These are phyloP conservation scores for Syncephalastrum monosporum DNA, from an alignment of 371 early-diverging fungal genomes.

Conservation along the genomic window DNA sequence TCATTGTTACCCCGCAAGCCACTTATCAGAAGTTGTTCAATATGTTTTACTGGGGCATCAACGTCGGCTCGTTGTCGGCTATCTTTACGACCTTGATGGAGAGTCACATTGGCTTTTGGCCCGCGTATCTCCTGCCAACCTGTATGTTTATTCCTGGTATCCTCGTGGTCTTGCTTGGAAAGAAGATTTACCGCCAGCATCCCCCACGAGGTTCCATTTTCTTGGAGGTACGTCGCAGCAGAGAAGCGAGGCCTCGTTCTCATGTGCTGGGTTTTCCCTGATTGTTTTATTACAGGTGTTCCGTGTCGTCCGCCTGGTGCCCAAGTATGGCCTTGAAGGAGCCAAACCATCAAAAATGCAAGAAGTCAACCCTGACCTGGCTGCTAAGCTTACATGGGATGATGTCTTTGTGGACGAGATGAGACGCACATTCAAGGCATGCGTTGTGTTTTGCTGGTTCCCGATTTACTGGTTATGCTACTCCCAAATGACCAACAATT, in stretches of 20 bases:
- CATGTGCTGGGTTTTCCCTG: too few species aligned
- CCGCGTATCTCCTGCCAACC: constrained; percentile 62
- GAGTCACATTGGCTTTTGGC: constrained; percentile 53
- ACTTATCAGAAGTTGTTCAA: constrained; percentile 50
- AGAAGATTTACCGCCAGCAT: constrained; percentile 47
- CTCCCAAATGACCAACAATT: constrained; percentile 70
- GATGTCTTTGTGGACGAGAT: constrained; percentile 70
- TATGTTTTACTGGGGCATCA: constrained; percentile 59
- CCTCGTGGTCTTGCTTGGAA: constrained; percentile 50
- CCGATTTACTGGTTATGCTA: constrained; percentile 77
- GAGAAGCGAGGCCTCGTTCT: too few species aligned
- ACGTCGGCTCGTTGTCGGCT: constrained; percentile 65
- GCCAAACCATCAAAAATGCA: constrained; percentile 30
- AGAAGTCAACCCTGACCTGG: constrained; percentile 18
- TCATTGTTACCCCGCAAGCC: constrained; percentile 51
- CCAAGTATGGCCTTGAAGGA: constrained; percentile 36
- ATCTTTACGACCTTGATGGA: constrained; percentile 55
- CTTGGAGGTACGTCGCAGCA: constrained; percentile 19
- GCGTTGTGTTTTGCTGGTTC: constrained; percentile 66
- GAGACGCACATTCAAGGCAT: constrained; percentile 58
- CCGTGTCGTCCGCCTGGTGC: constrained; percentile 14
- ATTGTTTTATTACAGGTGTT: too few species aligned
- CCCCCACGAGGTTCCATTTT: constrained; percentile 55
- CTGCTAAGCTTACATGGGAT: constrained; percentile 51
- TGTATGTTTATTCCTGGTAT: constrained; percentile 63